Evolutionary conservation across 2,329 filamentous ascomycete genomes (phyloP), one percentile per base, ranked within the genome.

Genomic region (Aureobasidium mangrovei): DNA sequence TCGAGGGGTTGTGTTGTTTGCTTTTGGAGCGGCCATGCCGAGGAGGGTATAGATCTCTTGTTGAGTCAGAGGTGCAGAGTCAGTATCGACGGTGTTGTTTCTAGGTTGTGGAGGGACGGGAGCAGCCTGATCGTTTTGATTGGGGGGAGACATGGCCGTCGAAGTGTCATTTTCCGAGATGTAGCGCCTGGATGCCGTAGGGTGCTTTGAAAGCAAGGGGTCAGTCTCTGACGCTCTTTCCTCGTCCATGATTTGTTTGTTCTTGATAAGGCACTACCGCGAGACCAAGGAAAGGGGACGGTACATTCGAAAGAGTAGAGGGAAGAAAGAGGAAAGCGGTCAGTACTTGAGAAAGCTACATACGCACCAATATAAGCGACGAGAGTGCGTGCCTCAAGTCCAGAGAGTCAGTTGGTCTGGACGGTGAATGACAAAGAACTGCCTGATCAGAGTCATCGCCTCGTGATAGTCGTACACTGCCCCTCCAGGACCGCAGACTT

Each of bases 1-100:
- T 47, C 62, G 62, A 4, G 64, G 64, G 8, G 59, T 56, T 9
- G 63, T 54, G 12, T 54, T 44, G 35, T 40, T 27, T 27, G 42
- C 38, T n/a, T 44, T 39, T 57, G 64, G 63, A 12, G 53, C 45
- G 10, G 55, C 53, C 63, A 67, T 64, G 18, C 65, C 65, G 35
- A 67, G 65, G 3, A 67, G 59, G 28, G 61, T 59, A 57, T 64
- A 65, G 58, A 67, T 64, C 32, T 64, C 58, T 9, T 57, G 53
- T 32, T 58, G 53, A 3, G 47, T 26, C 10, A 66, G 57, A 4
- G 61, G 64, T 5, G 52, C 58, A n/a, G 41, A 47, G 46, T 63
- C 56, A 29, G 63, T 55, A 61, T 8, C 61, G 8, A 24, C 35
- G 31, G 18, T 47, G 62, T 39, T 66, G 64, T 35, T 42, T 59